Evolutionary conservation across 2,329 filamentous ascomycete species (phyloP).

Genomic region (Sporothrix mexicana): DNA sequence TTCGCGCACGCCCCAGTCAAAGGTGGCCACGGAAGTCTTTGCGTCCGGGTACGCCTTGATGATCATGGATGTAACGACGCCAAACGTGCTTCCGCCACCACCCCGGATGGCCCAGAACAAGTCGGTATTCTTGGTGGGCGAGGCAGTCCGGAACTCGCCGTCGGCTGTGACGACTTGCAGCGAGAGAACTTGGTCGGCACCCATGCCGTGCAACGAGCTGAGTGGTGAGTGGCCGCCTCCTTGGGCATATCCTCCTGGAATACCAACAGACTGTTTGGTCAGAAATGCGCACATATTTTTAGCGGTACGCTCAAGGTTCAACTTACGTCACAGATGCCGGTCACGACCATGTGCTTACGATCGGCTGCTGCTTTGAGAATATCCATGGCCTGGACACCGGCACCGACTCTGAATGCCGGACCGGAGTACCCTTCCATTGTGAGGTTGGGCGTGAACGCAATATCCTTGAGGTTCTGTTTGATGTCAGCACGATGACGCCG

Average conservation of each 20-base stretch:
- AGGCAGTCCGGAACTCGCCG: conserved; percentile 46
- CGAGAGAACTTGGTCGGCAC: conserved; percentile 53
- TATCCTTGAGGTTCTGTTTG: conserved; percentile 28
- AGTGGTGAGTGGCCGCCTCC: conserved; percentile 63
- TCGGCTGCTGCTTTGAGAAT: conserved; percentile 56
- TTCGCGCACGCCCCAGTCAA: conserved; percentile 40
- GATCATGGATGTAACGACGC: conserved; percentile 54
- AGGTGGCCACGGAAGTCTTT: conserved; percentile 26
- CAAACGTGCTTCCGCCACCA: conserved; percentile 60
- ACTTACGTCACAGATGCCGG: conserved; percentile 45
- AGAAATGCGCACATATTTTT: neutral
- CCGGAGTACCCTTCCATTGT: conserved; percentile 39
- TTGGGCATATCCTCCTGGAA: conserved; percentile 40
- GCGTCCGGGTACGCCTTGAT: conserved; percentile 46
- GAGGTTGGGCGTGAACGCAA: conserved; percentile 56
- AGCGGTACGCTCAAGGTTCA: neutral
- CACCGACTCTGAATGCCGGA: conserved; percentile 50
- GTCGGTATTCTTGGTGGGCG: conserved; percentile 51
- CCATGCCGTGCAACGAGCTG: conserved; percentile 52
- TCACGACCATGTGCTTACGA: conserved; percentile 55
- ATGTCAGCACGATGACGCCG: too few relatives aligned
- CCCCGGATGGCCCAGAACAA: conserved; percentile 63
- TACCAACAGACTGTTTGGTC: conserved; percentile 55
- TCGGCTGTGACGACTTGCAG: conserved; percentile 49
- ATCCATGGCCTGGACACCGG: conserved; percentile 57